Base-by-base conservation (phyloP, 2,329 filamentous ascomycete species). In the Onygenales sp. region DNA sequence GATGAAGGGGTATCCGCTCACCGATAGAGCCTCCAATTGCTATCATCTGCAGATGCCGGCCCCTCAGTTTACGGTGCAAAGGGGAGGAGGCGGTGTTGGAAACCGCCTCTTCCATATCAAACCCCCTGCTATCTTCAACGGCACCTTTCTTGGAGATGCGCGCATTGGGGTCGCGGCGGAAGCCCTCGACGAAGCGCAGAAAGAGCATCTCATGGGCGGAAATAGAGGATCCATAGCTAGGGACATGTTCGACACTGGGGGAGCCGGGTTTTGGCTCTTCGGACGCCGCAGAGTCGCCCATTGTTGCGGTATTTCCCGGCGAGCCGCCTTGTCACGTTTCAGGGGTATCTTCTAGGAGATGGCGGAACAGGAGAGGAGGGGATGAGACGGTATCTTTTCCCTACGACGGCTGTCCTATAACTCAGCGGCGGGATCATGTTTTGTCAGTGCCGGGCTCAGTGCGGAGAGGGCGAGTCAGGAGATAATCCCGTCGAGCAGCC, bases 11-110 rank as follows among this genome's bases (percentile, higher is more conserved):
- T 41, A 21, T n/a, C 33, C 5, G 8, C 50, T 27, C 33, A 56
- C 76, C 74, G 53, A 82, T 81, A 3, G 78, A 79, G 52, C 79
- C 79, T 53, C 79, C 78, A 21, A 83, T 72, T 8, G 79, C 79
- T 60, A 84, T 83, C 62, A 81, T 79, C 58, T 81, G 72, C 50
- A 81, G 75, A 63, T 82, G 79, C 56, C 78, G 72, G 36, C 75
- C 76, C 61, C 77, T 76, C 52, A 76, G 67, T 52, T 58, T 58
- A 38, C 62, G 57, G 36, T 63, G 53, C 51, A 67, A 52, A 13
- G 64, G 64, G 8, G 62, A 63, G 33, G 57, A 41, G 3, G 64
- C 64, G 3, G 62, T 65, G 31, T 62, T 62, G 31, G 60, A 55
- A 21, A 60, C 60, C 0, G 64, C 64, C 8, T 57, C 60, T 49